Base-by-base conservation (phyloP, 345 rosid species). In the Trapa incisa region DNA sequence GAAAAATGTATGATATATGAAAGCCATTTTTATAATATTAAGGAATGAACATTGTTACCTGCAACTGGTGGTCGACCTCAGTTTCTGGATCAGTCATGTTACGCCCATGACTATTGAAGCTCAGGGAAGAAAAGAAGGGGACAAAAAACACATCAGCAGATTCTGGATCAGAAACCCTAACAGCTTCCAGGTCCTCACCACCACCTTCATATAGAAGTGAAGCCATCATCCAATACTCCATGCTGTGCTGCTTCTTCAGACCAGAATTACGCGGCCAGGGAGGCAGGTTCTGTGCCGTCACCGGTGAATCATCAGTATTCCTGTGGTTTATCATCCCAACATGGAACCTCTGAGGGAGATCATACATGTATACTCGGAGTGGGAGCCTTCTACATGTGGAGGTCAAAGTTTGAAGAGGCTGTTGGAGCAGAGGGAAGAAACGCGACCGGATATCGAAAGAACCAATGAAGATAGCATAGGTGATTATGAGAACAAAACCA, bases 151-250 rank as follows among this genome's bases (percentile, higher is more conserved):
- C 96, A 38, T 94, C 91, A 6, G 99, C 99, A 50, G 16, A 63
- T 42, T 91, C 96, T 54, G 97, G 97, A 87, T 91, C 97, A 80
- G 76, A 81, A 76, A 90, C 97, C 91, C 98, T 85, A 71, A 88
- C 79, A 33, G 84, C 94, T 75, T 88, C 97, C 45, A 75, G 79
- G 38, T 68, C 82, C 9, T 72, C 85, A 2, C 67, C 81, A 0
- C 39, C 68, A 0, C 80, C 89, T 0, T 66, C 81, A 48, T 80
- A 67, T 70, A 94, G 74, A 53, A 94, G 91, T 65, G 97, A 94
- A 13, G 85, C 96, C 97, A 91, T 83, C 64, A 94, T 69, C 99
- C 99, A 94, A 64, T 94, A 94, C 86, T 94, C 99, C 58, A 87
- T 92, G 64, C 97, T 91, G 65, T 94, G 98, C 76, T 94, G 97